Evolutionary conservation across 2,329 filamentous ascomycete genomes (phyloP).

Genomic region (Coniochaeta sp.): DNA sequence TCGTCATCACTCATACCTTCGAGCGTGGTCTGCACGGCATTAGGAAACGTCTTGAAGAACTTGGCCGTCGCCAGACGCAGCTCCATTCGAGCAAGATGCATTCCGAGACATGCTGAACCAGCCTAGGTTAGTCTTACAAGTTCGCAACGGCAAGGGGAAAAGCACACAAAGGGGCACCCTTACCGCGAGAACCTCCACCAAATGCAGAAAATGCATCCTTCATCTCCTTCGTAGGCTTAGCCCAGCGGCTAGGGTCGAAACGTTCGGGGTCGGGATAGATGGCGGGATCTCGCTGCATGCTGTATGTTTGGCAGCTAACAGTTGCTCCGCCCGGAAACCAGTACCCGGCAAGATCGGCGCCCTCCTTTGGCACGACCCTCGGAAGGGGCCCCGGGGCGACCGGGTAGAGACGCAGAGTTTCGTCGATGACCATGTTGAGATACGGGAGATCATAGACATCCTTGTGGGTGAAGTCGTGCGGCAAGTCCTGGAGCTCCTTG

Average conservation of each 20-base stretch:
- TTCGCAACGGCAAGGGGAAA: background rate
- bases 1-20: background rate
- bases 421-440: conserved; percentile 23
- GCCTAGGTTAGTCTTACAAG: background rate
- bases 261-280: conserved; percentile 23
- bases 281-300: conserved; percentile 19
- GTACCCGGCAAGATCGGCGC: conserved; percentile 18
- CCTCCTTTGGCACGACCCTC: conserved; percentile 16
- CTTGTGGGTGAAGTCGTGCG: conserved; percentile 11
- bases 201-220: background rate
- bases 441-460: conserved; percentile 19
- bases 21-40: background rate
- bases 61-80: background rate
- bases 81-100: background rate
- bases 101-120: background rate
- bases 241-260: background rate
- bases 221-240: background rate
- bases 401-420: conserved; percentile 22
- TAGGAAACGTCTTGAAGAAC: background rate
- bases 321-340: conserved; percentile 21
- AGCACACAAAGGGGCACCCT: background rate
- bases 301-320: conserved; percentile 26
- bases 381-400: conserved; percentile 20
- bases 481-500: conserved; percentile 13
- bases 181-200: background rate